Percentiles rank a stretch among this genome's conserved stretches.
phyloP scores from a whole-genome alignment of 176 grass and related monocot species.

The Oryza rufipogon region DNA sequence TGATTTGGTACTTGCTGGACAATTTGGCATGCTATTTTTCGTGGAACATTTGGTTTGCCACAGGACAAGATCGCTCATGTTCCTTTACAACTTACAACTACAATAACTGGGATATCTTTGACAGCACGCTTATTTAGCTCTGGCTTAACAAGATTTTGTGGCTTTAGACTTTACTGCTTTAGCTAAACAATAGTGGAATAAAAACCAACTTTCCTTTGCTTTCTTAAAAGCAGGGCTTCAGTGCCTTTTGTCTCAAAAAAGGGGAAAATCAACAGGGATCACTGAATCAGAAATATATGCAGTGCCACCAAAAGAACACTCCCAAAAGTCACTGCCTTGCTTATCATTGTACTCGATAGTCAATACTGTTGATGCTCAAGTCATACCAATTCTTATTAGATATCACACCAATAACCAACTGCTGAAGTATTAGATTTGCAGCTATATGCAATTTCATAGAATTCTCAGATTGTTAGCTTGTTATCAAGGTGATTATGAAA shows the following conservation, averaged over 20 bases:
- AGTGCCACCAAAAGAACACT: neutral
- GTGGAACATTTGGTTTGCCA: neutral
- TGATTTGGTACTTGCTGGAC: neutral
- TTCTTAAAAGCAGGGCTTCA: too few relatives aligned
- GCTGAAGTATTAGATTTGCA: neutral
- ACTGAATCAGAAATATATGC: neutral
- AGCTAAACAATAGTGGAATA: neutral
- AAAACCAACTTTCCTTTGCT: neutral
- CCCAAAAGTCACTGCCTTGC: neutral
- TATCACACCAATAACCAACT: neutral
- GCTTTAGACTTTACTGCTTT: neutral
- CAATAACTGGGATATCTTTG: neutral
- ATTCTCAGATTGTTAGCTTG: neutral
- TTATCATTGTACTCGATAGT: neutral
- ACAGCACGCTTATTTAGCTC: neutral
- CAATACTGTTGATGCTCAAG: neutral
- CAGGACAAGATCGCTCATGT: neutral
- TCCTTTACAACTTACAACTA: neutral
- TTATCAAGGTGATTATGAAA: neutral
- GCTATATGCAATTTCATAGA: neutral
- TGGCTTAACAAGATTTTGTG: neutral
- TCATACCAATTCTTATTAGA: neutral
- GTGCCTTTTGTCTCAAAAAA: too few relatives aligned
- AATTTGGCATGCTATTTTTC: neutral
- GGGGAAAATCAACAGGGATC: neutral